Conservation (phyloP, 257 asterid species). For the Plectranthus barbatus region DNA sequence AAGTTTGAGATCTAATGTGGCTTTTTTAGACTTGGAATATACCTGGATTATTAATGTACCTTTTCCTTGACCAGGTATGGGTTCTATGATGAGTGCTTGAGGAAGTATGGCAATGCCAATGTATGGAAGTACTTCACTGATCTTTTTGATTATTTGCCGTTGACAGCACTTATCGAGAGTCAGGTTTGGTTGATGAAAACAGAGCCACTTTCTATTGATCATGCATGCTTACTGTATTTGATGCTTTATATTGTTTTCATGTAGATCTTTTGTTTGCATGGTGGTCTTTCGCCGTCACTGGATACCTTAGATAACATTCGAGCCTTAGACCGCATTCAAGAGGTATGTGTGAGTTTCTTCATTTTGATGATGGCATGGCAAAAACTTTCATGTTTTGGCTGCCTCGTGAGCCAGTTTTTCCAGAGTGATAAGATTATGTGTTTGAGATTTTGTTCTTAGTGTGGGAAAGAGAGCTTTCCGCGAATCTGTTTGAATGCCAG, state of each 20-base stretch:
- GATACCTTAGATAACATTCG: slow-evolving; percentile 91
- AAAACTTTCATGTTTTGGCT: not conserved
- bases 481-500: not conserved
- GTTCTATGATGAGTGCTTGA: slow-evolving; percentile 91
- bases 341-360: slow-evolving; percentile 29
- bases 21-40: not conserved
- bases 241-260: slow-evolving; percentile 16
- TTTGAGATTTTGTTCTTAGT: not conserved
- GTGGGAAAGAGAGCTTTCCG: not conserved
- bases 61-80: slow-evolving; percentile 63
- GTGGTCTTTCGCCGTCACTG: slow-evolving; percentile 96
- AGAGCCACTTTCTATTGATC: not conserved
- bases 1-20: not conserved
- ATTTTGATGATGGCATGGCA: not conserved
- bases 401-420: not conserved
- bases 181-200: slow-evolving; percentile 53
- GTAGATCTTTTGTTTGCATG: slow-evolving; percentile 92
- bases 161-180: slow-evolving; percentile 97
- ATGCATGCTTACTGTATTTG: slow-evolving; percentile 10
- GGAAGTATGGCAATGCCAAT: slow-evolving; percentile 96
- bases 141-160: slow-evolving; percentile 89
- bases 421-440: not conserved
- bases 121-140: slow-evolving; percentile 97
- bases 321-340: slow-evolving; percentile 90
- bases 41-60: slow-evolving; percentile 17